phyloP scores from a whole-genome alignment of 345 rosid genomes.

The Melaleuca alternifolia region DNA sequence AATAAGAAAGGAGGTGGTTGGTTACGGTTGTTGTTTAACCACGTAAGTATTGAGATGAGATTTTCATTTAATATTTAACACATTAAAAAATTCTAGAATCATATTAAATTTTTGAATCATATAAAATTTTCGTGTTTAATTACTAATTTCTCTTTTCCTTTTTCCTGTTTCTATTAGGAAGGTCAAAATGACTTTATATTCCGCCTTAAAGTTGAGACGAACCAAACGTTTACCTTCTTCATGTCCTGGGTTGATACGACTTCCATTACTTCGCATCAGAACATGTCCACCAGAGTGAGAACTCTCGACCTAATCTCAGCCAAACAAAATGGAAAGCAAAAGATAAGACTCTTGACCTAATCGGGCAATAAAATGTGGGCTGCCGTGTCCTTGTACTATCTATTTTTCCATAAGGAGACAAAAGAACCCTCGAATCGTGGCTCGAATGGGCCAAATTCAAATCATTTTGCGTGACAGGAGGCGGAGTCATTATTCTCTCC shows the following conservation, averaged over 20 bases:
- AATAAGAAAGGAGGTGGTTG: neutral
- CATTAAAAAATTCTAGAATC: neutral
- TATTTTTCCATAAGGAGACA: neutral
- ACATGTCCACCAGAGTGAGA: neutral
- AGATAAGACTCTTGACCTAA: neutral
- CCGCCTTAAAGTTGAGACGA: neutral
- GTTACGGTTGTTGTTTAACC: neutral
- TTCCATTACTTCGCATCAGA: neutral
- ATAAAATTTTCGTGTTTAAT: neutral
- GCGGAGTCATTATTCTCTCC: neutral
- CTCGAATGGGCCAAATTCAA: neutral
- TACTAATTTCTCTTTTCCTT: neutral
- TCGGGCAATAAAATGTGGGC: neutral
- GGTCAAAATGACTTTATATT: neutral
- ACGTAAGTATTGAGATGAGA: neutral
- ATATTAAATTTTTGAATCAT: neutral
- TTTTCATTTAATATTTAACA: neutral
- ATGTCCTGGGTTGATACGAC: neutral
- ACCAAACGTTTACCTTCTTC: neutral
- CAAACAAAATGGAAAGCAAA: neutral
- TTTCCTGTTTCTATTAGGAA: neutral
- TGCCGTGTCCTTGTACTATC: neutral
- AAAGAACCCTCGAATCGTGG: neutral
- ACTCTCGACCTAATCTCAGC: neutral
- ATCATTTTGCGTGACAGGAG: neutral